Evolutionary conservation across 306 rosid genomes (phyloP), one percentile per base, ranked within the genome.

Genomic region (Fragaria ananassa): DNA sequence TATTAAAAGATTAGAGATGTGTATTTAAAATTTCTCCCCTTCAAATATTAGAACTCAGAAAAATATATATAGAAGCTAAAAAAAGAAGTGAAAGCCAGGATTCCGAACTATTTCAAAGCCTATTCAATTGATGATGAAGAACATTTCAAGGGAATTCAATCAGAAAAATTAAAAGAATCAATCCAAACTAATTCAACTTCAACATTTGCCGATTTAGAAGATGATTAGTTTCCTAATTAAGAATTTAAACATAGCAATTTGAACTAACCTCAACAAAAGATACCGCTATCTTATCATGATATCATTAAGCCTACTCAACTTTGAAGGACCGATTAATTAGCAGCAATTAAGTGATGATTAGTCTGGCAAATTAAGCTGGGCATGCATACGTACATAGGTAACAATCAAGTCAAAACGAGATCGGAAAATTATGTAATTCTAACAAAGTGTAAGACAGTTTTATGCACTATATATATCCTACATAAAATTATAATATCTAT

Each of bases 11-110:
- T 23, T 23, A 23, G 25, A 23, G 25, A 23, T 0, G 25, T 23
- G 25, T 23, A 23, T 23, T 23, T 23, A 23, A 23, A 23, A 23
- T 23, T 23, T 23, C 25, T 23, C 67, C 67, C 67, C n/a, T 14
- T 78, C 76, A 54, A 73, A 79, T 31, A 49, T 61, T 50, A 17
- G 83, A 70, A 75, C 70, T 66, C 70, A 23, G 85, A 73, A 76
- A 83, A 83, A 83, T 80, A 81, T 5, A 83, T 80, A 81, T 5
- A 12, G 15, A 13, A 61, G 39, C 35, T 31, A 31, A 31, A 31
- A 31, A 54, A 34, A 65, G n/a, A 63, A 61, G 70, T 17, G 56
- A 53, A 4, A 37, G 34, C 66, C 51, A 14, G 13, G 1, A 42
- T 3, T 72, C 37, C 39, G 12, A 12, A 61, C 67, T 27, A 14